Evolutionary conservation across 2,329 filamentous ascomycete genomes (phyloP), one percentile per base, ranked within the genome.

Genomic region (Fusarium algeriense): DNA sequence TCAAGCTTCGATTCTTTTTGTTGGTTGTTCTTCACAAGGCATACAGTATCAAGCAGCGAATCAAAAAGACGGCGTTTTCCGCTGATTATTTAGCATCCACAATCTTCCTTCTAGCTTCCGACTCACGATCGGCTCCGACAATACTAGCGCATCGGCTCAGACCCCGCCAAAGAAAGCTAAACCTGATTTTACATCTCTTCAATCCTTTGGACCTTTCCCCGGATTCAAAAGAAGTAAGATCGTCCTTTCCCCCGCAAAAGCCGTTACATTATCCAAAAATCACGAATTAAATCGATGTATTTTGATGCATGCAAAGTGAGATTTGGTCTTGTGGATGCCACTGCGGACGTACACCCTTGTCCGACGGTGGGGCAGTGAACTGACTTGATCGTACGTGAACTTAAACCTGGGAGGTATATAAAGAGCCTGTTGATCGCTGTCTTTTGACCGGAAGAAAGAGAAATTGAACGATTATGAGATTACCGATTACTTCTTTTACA

Each of bases 311-410:
- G 14, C 10, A 15, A 6, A 53, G 20, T 45, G 20, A 20, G 19
- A 28, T 32, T 67, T 26, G 11, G 17, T n/a, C 37, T 26, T 32
- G 26, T n/a, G 63, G 49, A 43, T 57, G 55, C 48, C 48, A 40
- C 26, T 49, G 68, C 58, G 64, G 69, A 52, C 26, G 60, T 53
- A 28, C 28, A 15, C 26, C 45, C 35, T 45, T 30, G 23, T 35
- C 38, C 38, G 28, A 43, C 43, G 17, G 71, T 64, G 71, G 71
- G 71, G 37, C 70, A 48, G 37, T 72, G 40, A 38, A 53, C 69
- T 73, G 67, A 73, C 57, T 34, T 38, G 44, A 67, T 73, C 66
- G 60, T 74, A 55, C 55, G 41, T 45, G 52, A 40, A 15, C 34
- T 19, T 34, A 17, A 59, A 46, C 40, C 37, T 17, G n/a, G 23